Conservation (phyloP, 306 rosid genomes). For the Trifolium repens region DNA sequence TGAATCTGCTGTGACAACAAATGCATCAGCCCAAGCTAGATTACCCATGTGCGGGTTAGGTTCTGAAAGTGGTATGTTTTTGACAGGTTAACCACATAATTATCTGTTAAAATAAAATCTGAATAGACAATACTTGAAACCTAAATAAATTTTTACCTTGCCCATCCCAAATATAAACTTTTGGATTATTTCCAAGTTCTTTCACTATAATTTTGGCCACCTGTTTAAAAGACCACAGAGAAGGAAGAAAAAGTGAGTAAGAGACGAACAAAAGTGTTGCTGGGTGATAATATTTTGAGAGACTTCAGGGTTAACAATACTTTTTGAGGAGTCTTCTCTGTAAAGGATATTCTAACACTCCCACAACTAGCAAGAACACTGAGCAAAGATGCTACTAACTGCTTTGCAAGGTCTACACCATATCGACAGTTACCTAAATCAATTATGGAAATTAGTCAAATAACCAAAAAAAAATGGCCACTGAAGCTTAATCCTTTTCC, state of each 20-base stretch:
- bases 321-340: slow-evolving; percentile 85
- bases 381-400: slow-evolving; percentile 65
- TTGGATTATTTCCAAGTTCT: slow-evolving; percentile 82
- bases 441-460: slow-evolving; percentile 38
- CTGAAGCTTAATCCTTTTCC: not conserved
- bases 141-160: slow-evolving; percentile 59
- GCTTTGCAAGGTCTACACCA: slow-evolving; percentile 87
- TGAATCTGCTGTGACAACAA: slow-evolving; percentile 95
- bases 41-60: slow-evolving; percentile 88
- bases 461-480: not conserved
- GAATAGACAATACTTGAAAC: slow-evolving; percentile 31
- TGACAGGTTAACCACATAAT: slow-evolving; percentile 22
- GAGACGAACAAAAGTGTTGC: slow-evolving; percentile 3
- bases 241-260: slow-evolving; percentile 8
- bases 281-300: slow-evolving; percentile 2
- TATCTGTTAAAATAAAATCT: slow-evolving; percentile 30
- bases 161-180: slow-evolving; percentile 83
- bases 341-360: slow-evolving; percentile 89
- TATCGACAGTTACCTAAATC: slow-evolving; percentile 77
- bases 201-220: slow-evolving; percentile 60
- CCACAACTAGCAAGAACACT: slow-evolving; percentile 81
- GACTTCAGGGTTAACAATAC: slow-evolving; percentile 44
- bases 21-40: slow-evolving; percentile 96
- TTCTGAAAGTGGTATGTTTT: slow-evolving; percentile 53
- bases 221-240: slow-evolving; percentile 53